Conservation (phyloP, 2,329 filamentous ascomycete species). For the Trichoderma arundinaceum region DNA sequence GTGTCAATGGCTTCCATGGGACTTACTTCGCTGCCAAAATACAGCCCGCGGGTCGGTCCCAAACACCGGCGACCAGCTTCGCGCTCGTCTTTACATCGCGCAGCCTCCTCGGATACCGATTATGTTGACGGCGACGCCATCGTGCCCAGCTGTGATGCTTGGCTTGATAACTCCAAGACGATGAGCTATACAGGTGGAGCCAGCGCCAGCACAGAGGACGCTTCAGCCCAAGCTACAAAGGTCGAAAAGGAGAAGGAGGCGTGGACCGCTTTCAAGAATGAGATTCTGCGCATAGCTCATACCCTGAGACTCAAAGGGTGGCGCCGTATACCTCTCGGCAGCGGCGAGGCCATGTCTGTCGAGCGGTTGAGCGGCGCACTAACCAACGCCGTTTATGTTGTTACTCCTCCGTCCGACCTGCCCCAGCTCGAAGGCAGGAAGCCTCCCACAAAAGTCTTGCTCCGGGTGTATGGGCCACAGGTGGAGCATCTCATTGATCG, state of each 20-base stretch:
- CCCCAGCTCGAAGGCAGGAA: constrained; percentile 50
- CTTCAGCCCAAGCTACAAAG: constrained; percentile 45
- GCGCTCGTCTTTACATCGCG: constrained; percentile 50
- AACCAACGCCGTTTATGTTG: constrained; percentile 96
- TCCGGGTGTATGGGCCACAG: constrained; percentile 93
- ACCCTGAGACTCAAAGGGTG: constrained; percentile 91
- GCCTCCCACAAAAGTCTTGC: constrained; percentile 71
- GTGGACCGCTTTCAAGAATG: constrained; percentile 88
- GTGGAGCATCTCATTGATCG: constrained; percentile 96
- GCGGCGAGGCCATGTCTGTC: constrained; percentile 70
- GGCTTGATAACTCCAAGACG: constrained; percentile 89
- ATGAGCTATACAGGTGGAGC: constrained; percentile 70
- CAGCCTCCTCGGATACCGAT: constrained; percentile 82
- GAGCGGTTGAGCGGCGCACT: constrained; percentile 85
- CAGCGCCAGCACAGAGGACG: constrained; percentile 50
- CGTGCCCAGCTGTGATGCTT: constrained; percentile 84
- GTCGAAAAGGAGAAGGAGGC: constrained; percentile 73
- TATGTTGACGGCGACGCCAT: constrained; percentile 78
- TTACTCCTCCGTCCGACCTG: constrained; percentile 76
- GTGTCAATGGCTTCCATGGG: constrained; percentile 65
- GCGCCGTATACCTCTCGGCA: constrained; percentile 78
- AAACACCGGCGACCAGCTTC: constrained; percentile 48
- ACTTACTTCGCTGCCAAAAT: constrained; percentile 52
- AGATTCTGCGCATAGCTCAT: constrained; percentile 87
- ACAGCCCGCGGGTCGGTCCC: constrained; percentile 50